Evolutionary conservation across 2,329 filamentous ascomycete species (phyloP).

Genomic region (Fusarium odoratissimum): DNA sequence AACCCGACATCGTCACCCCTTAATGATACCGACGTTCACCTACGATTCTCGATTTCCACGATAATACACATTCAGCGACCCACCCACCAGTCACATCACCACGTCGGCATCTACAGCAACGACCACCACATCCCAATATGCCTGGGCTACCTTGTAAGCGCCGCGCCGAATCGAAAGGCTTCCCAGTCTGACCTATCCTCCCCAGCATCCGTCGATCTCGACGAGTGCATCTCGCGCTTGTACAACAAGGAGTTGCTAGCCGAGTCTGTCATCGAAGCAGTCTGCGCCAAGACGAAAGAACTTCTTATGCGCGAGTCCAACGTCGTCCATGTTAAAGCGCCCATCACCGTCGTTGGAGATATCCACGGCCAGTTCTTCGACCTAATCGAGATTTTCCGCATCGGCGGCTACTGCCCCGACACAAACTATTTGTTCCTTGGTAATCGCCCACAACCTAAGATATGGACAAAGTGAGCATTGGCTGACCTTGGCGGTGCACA

Average conservation of each 20-base stretch:
- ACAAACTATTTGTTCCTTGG: conserved; percentile 98
- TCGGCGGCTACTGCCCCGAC: conserved; percentile 95
- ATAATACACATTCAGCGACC: conserved; percentile 18
- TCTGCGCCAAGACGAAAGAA: conserved; percentile 99
- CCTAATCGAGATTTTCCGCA: conserved; percentile 98
- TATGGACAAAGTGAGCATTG: background rate
- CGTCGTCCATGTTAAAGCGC: conserved; percentile 95
- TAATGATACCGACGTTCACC: conserved; percentile 58
- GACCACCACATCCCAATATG: conserved; percentile 55
- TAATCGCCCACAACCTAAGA: conserved; percentile 52
- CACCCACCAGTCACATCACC: background rate
- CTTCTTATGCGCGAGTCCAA: conserved; percentile 99
- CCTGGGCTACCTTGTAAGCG: conserved; percentile 67
- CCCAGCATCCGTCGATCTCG: conserved; percentile 92
- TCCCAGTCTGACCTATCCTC: conserved; percentile 27
- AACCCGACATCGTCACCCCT: conserved; percentile 46
- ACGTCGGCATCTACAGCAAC: conserved; percentile 3
- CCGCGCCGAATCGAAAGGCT: conserved; percentile 8
- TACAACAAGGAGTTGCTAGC: conserved; percentile 98
- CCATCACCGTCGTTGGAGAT: conserved; percentile 96
- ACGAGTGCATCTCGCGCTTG: conserved; percentile 96
- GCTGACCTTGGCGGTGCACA: conserved; percentile 18
- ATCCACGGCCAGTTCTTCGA: conserved; percentile 99
- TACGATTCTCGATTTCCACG: conserved; percentile 17
- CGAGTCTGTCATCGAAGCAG: conserved; percentile 97